Base-by-base conservation (phyloP, 257 asterid genomes). In the Jacaranda mimosifolia region DNA sequence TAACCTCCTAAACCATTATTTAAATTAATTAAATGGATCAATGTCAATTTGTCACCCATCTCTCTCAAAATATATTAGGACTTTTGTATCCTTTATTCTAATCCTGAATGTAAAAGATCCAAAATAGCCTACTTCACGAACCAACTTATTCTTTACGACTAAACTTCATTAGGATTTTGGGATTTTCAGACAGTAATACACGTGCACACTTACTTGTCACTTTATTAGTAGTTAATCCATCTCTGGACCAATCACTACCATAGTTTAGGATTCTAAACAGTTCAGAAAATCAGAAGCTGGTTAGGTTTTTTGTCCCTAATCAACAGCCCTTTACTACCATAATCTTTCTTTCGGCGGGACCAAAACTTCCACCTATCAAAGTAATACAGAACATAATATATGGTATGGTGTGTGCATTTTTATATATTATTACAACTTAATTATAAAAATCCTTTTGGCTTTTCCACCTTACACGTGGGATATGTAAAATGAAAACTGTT, bases 181-280 rank as follows among this genome's bases (percentile, higher is more conserved):
- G 57, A 69, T 73, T 52, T 42, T 63, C 56, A 42, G 73, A 38
- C 64, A 78, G 9, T 53, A n/a, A 4, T 69, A 83, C 83, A 83
- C 74, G 79, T 83, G 84, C 73, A 65, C 51, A 26, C 79, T 38
- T 42, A 72, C 70, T 63, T 72, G 86, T 79, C 86, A 49, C 59
- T 40, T 51, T 18, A 75, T 67, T 71, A 74, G 62, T 36, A 48
- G 77, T 56, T 43, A 62, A 77, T 63, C 76, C 3, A 21, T 67
- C 39, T 66, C 60, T 49, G 39, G 13, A 36, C 68, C 73, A 59
- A 74, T 68, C 53, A 60, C 5, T 48, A 15, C 18, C 9, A 6
- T 68, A 51, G 53, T 62, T 73, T 38, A 15, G 38, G 43, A 42
- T 42, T 56, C 56, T 6, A 56, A 43, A 43, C 46, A 63, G 64